phyloP scores from a whole-genome alignment of 805 yeast species.

The Metschnikowia arizonensis region DNA sequence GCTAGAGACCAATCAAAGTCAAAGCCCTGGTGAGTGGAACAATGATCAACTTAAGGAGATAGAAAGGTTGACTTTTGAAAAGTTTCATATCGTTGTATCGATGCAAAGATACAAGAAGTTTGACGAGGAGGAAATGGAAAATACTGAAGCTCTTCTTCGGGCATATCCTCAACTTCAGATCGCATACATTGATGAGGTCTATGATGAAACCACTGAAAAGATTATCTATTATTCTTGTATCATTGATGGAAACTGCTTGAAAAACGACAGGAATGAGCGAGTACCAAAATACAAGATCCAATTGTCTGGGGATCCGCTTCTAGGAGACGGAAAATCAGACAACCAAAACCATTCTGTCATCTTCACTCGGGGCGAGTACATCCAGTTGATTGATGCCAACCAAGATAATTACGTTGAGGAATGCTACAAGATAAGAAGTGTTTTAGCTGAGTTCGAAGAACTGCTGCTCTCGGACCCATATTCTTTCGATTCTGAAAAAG shows the following conservation, averaged over 20 bases:
- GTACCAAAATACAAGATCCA: constrained; percentile 69
- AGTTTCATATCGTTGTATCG: constrained; percentile 75
- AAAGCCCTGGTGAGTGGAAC: constrained; percentile 6
- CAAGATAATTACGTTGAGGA: constrained; percentile 85
- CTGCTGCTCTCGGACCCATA: constrained; percentile 24
- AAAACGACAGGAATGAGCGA: constrained; percentile 52
- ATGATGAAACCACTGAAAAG: constrained; percentile 56
- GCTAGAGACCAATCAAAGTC: constrained; percentile 81
- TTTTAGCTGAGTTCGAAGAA: constrained; percentile 80
- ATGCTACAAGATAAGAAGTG: constrained; percentile 77
- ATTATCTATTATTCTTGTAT: constrained; percentile 70
- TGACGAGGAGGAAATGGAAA: constrained; percentile 69
- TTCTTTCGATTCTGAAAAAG: constrained; percentile 10
- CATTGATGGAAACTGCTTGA: constrained; percentile 75
- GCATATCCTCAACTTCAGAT: constrained; percentile 85
- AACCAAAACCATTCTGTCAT: constrained; percentile 79
- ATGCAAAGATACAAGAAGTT: constrained; percentile 81
- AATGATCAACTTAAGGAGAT: constrained; percentile 11
- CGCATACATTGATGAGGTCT: constrained; percentile 93
- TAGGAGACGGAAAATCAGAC: constrained; percentile 88
- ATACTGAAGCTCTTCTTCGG: constrained; percentile 74
- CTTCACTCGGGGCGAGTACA: constrained; percentile 80
- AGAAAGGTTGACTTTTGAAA: constrained; percentile 69
- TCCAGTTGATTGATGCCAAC: constrained; percentile 81
- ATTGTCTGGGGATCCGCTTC: constrained; percentile 78